phyloP scores from a whole-genome alignment of 768 basidiomycete species.

The Rubroboletus satanas region DNA sequence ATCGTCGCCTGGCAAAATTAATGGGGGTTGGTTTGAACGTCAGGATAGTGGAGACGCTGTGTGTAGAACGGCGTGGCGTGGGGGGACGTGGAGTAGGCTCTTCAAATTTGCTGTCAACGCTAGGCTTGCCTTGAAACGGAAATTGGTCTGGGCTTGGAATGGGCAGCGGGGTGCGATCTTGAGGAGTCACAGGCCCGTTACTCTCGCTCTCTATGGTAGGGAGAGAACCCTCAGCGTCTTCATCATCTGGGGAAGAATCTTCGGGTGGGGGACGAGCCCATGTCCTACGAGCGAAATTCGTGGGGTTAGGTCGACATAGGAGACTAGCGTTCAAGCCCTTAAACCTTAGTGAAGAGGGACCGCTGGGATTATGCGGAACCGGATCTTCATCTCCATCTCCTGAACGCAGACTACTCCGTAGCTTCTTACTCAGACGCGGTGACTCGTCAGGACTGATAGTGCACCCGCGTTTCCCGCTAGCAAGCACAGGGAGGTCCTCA shows the following conservation, averaged over 20 bases:
- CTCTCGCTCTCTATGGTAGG: constrained; percentile 45
- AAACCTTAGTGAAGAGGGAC: constrained; percentile 27
- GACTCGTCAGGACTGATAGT: constrained; percentile 21
- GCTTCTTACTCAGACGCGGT: constrained; percentile 27
- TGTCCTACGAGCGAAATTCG: constrained; percentile 54
- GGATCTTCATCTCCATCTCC: constrained; percentile 28
- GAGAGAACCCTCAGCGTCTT: constrained; percentile 30
- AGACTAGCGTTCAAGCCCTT: constrained; percentile 42
- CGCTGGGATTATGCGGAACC: constrained; percentile 24
- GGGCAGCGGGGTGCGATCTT: constrained; percentile 45
- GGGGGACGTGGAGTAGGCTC: constrained; percentile 21
- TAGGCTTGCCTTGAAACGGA: constrained; percentile 18
- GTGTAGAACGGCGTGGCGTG: constrained; percentile 20
- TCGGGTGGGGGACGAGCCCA: constrained; percentile 45
- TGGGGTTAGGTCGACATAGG: constrained; percentile 56
- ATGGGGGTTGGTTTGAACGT: constrained; percentile 62
- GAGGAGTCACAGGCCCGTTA: constrained; percentile 53
- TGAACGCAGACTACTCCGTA: constrained; percentile 16
- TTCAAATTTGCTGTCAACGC: constrained; percentile 19
- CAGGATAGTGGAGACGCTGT: constrained; percentile 38
- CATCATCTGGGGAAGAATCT: constrained; percentile 34
- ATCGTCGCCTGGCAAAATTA: constrained; percentile 58
- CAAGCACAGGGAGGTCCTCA: constrained; percentile 10
- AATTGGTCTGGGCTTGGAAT: constrained; percentile 34
- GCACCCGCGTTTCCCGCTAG: constrained; percentile 25